Base-by-base conservation (phyloP, 2,329 filamentous ascomycete genomes). In the Pseudopithomyces chartarum region DNA sequence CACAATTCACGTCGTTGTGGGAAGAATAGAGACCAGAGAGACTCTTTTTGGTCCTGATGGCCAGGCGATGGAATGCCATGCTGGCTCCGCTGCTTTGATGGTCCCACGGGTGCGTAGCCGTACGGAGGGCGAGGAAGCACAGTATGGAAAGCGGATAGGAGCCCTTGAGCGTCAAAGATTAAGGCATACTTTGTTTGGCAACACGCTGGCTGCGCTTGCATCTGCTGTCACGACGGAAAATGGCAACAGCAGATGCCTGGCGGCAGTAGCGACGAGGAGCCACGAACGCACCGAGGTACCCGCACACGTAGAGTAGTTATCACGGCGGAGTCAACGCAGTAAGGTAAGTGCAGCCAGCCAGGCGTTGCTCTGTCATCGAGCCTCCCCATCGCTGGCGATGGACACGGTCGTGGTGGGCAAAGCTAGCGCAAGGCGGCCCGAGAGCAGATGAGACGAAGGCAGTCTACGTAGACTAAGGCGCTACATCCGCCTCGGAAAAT, bases 11-110 rank as follows among this genome's bases (percentile, higher is more conserved):
- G 23, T 50, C 53, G 29, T 61, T 55, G 17, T 47, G 57, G 46
- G 56, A 64, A 56, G 59, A 58, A 60, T 68, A 66, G 55, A 73
- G 63, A 15, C 65, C 67, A 6, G 69, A 65, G 38, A 72, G 55
- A 43, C 71, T 73, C 59, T 69, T 71, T 54, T 66, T 73, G 12
- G 66, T 65, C 50, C 62, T 61, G 42, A 71, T 48, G 19, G 62
- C 63, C 22, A 73, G 60, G 36, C 62, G 65, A 52, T 66, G 67
- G 34, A 73, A 55, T 42, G 58, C 62, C 66, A 68, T 74, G 52
- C 43, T 55, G 58, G 54, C 46, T 63, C 36, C 52, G 43, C 36
- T 61, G 57, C 42, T 33, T 45, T 40, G 44, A 22, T 22, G 52
- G 40, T 33, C 43, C 51, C 43, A 32, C 23, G 38, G 42, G 23